A percentile compares a stretch with the other conserved stretches of the same genome.
Conservation (phyloP, 371 early-diverging fungal genomes). For the Mucor plumbeus region DNA sequence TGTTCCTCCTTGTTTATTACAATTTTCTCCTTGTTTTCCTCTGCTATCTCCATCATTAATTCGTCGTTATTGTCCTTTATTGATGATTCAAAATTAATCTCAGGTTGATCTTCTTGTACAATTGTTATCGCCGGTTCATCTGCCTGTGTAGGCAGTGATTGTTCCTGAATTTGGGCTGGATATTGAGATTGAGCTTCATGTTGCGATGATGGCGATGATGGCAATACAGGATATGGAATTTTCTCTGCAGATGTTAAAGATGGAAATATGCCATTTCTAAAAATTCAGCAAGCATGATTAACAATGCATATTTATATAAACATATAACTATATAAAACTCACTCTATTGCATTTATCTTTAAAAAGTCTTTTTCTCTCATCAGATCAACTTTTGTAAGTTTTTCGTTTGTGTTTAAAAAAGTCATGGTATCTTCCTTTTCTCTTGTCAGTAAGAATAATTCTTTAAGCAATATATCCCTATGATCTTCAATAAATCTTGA, state of each 20-base stretch:
- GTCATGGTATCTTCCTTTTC: constrained; percentile 23
- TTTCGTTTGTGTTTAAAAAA: constrained; percentile 33
- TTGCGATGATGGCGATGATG: not conserved
- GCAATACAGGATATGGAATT: not conserved
- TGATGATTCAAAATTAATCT: not conserved
- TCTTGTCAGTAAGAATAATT: constrained; percentile 36
- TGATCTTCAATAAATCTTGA: constrained; percentile 31
- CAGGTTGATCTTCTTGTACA: not conserved
- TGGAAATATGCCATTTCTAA: constrained; percentile 1
- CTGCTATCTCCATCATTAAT: not conserved
- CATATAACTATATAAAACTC: not conserved
- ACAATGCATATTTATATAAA: not conserved
- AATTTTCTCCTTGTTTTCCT: not conserved
- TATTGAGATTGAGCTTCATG: not conserved
- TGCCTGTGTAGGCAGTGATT: not conserved
- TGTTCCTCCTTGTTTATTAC: not conserved
- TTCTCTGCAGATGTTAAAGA: not conserved
- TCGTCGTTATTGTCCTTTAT: not conserved
- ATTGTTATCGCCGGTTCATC: not conserved
- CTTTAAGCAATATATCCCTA: constrained; percentile 32
- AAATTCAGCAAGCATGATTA: not conserved
- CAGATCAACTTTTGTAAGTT: constrained; percentile 19
- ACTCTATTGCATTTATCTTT: not conserved
- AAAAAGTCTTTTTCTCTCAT: constrained; percentile 31
- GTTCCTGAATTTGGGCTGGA: not conserved